Conservation (phyloP, 192 early-diverging fungal species). For the Thamnidium elegans region DNA sequence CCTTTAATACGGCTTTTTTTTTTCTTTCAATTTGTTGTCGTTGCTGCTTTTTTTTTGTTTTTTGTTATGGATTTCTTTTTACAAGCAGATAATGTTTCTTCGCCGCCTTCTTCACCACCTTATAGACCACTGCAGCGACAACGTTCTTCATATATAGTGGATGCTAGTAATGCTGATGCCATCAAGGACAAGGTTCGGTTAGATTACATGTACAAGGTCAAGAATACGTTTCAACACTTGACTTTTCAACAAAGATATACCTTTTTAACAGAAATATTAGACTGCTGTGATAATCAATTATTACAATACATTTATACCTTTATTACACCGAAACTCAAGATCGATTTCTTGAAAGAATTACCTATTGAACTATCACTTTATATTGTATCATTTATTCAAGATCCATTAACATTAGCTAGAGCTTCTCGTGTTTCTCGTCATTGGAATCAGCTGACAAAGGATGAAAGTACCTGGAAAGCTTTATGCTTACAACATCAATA, state of each 20-base stretch:
- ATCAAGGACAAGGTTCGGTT: slow-evolving; percentile 10
- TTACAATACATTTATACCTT: slow-evolving; percentile 47
- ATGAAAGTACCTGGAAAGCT: slow-evolving; percentile 43
- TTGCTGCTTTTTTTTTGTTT: no score
- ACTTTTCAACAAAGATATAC: slow-evolving; percentile 31
- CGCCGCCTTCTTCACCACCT: slow-evolving; percentile 39
- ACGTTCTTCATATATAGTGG: not conserved
- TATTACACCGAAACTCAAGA: slow-evolving; percentile 68
- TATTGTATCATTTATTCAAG: slow-evolving; percentile 83
- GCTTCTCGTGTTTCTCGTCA: slow-evolving; percentile 65
- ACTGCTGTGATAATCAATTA: slow-evolving; percentile 45
- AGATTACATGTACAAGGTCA: slow-evolving; percentile 29
- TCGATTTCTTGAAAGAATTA: slow-evolving; percentile 83
- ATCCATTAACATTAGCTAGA: slow-evolving; percentile 70
- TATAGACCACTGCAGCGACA: slow-evolving; percentile 5
- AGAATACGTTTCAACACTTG: slow-evolving; percentile 37
- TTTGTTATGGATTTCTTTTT: slow-evolving; percentile 23
- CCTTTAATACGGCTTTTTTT: no score
- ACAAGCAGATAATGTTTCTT: slow-evolving; percentile 23
- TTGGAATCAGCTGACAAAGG: slow-evolving; percentile 52
- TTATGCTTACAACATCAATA: slow-evolving; percentile 39
- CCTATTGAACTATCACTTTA: slow-evolving; percentile 75
- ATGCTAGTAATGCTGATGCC: not conserved
- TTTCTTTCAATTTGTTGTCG: no score
- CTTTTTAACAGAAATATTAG: slow-evolving; percentile 44